Conservation (phyloP, 495 filamentous ascomycete genomes). For the Thermochaetoides thermophila region DNA sequence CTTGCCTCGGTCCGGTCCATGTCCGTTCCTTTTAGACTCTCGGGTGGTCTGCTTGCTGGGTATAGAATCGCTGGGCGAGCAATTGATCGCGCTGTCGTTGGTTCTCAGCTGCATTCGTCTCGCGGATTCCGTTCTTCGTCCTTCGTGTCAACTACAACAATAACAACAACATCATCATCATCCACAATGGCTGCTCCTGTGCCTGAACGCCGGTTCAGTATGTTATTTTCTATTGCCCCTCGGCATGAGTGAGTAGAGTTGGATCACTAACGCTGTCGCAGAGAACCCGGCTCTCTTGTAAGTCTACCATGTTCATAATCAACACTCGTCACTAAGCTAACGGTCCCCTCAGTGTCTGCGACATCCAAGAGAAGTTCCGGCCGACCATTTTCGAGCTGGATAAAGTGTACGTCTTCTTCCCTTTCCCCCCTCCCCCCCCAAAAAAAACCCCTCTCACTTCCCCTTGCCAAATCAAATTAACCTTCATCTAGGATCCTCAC, state of each 20-base stretch:
- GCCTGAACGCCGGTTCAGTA: conserved; percentile 27
- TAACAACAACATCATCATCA: background rate
- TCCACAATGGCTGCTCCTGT: conserved; percentile 15
- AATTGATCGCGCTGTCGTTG: no score
- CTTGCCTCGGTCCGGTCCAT: no score
- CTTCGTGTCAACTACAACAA: no score
- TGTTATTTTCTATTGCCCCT: conserved; percentile 5
- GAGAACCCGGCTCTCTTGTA: conserved; percentile 60
- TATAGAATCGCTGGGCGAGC: no score
- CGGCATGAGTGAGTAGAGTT: background rate
- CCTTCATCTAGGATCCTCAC: conserved; percentile 31
- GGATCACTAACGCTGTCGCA: conserved; percentile 17
- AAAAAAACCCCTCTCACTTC: no score
- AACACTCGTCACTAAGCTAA: conserved; percentile 1
- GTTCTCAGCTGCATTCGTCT: no score
- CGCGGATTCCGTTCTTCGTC: no score
- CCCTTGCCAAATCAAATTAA: background rate
- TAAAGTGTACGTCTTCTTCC: conserved; percentile 43
- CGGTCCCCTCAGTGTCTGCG: conserved; percentile 55
- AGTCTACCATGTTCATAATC: conserved; percentile 7
- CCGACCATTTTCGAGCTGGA: conserved; percentile 66
- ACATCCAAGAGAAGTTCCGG: conserved; percentile 90
- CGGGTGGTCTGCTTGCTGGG: no score
- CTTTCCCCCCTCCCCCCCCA: background rate
- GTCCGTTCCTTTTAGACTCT: no score